Base-by-base conservation (phyloP, 1,284 basidiomycete species). In the Xerocomus nothofagi region DNA sequence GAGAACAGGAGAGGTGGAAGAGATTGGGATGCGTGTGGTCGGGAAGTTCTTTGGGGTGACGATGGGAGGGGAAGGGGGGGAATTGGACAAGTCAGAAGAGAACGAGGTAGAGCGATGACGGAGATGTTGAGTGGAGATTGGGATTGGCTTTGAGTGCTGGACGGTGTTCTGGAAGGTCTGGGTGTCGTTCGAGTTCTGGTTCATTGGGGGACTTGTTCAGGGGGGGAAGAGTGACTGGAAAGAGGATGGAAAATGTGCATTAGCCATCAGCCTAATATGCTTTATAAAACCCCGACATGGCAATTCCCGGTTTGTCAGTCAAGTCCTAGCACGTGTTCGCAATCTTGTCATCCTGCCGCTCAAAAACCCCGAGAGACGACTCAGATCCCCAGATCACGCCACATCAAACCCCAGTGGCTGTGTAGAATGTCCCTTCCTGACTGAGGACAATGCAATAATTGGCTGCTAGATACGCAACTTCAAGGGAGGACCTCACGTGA, bases 1-100 rank as follows among this genome's bases (percentile, higher is more conserved):
- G 44, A 89, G 67, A 53, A 89, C 82, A 40, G 87, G 85, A 3
- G 87, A 87, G 12, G 75, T 76, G 3, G 84, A 76, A 4, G 80
- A 79, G 40, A 78, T 69, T n/a, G 72, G 66, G 43, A 80, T 65
- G 44, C 71, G 73, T 4, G 78, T 72, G 6, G 74, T 53, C 54
- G 61, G 8, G 59, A 52, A 32, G 10, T 50, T 67, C 42, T 54
- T 60, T 51, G 34, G 75, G 57, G 48, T 75, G 62, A 44, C 75
- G 68, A 57, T 71, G 51, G 36, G 80, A 71, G 41, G 81, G 75
- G 48, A 78, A 54, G 46, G 78, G 76, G 77, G 68, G 3, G 81
- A 78, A 61, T 69, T 74, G 14, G 75, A 71, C 1, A 81, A 80
- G 38, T 72, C 73, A 1, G 82, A 82, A 3, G 81, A 79, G 33